Conservation (phyloP, 2,329 filamentous ascomycete genomes). For the Nemania serpens region DNA sequence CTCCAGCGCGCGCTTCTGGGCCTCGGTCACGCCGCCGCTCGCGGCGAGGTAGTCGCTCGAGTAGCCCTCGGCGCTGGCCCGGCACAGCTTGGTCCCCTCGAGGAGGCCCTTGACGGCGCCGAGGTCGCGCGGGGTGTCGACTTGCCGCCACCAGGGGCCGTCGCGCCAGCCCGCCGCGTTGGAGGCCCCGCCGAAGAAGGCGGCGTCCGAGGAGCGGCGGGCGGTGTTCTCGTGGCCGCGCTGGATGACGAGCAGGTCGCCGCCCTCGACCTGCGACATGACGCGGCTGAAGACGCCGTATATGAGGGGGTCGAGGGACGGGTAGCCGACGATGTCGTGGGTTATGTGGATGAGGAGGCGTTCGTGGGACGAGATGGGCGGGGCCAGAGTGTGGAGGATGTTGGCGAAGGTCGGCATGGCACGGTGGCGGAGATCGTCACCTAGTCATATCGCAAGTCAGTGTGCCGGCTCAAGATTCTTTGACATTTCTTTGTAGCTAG, state of each 20-base stretch:
- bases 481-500: background rate
- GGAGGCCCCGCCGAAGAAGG: conserved; percentile 54
- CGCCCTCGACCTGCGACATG: conserved; percentile 98
- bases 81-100: conserved; percentile 89
- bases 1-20: conserved; percentile 78
- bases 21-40: conserved; percentile 78
- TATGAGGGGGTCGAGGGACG: conserved; percentile 89
- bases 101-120: conserved; percentile 78
- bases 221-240: conserved; percentile 83
- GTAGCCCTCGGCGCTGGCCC: conserved; percentile 87
- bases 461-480: conserved; percentile 14
- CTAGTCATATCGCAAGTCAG: conserved; percentile 50
- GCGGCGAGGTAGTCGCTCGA: conserved; percentile 81
- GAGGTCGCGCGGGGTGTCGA: conserved; percentile 71
- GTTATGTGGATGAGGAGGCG: conserved; percentile 96
- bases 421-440: conserved; percentile 82
- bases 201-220: conserved; percentile 65
- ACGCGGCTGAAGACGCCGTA: conserved; percentile 91
- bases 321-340: conserved; percentile 93
- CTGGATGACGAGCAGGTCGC: conserved; percentile 91
- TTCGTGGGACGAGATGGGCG: conserved; percentile 95
- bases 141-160: conserved; percentile 93
- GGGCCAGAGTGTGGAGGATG: conserved; percentile 91
- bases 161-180: conserved; percentile 74
- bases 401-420: conserved; percentile 94